A percentile compares a stretch with the other conserved stretches of the same genome.
Conservation (phyloP, 148 eudicot species). For the Silene latifolia region DNA sequence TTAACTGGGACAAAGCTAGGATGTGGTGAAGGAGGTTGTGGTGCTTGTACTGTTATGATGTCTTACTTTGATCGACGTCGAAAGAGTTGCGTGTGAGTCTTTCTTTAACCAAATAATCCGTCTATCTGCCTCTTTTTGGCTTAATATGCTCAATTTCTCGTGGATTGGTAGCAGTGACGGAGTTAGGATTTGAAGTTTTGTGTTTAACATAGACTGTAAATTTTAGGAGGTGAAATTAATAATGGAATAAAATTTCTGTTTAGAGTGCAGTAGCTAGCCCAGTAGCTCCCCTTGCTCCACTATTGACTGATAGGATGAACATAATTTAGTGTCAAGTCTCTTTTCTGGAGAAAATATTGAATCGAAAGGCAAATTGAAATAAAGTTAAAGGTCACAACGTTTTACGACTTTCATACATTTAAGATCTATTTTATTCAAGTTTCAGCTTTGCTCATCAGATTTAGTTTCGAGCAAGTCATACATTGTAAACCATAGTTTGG, state of each 20-base stretch:
- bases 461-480: neutral
- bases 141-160: neutral
- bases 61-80: constrained; percentile 57
- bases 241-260: neutral
- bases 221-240: neutral
- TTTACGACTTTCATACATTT: neutral
- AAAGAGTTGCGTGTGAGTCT: constrained; percentile 84
- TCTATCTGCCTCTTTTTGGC: neutral
- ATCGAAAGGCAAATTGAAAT: too few species aligned
- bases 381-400: neutral
- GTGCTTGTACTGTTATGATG: constrained; percentile 98
- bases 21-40: constrained; percentile 99
- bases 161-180: neutral
- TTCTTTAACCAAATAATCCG: constrained; percentile 8
- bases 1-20: constrained; percentile 93
- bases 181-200: neutral
- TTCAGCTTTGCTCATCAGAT: neutral
- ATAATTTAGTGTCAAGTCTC: neutral
- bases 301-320: neutral
- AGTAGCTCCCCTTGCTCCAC: neutral
- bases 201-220: neutral
- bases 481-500: constrained; percentile 1
- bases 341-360: neutral
- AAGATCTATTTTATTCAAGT: neutral
- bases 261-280: too few species aligned